Evolutionary conservation across 257 asterid species (phyloP).

Genomic region (Phtheirospermum japonicum): DNA sequence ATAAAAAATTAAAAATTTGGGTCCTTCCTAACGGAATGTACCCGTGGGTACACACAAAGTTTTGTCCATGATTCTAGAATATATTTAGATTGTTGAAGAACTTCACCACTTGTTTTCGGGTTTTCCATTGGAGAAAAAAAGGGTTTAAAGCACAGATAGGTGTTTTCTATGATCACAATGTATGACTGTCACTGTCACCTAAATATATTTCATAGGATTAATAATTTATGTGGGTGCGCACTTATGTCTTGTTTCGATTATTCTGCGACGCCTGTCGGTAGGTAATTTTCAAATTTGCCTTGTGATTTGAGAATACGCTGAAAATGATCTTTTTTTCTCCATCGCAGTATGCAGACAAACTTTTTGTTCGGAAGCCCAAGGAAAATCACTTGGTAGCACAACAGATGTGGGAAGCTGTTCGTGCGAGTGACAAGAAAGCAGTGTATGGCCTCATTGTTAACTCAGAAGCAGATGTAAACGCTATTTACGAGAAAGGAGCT

Average conservation of each 20-base stretch:
- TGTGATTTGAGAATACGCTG: constrained; percentile 19
- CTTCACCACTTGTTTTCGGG: not conserved
- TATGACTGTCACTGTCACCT: not conserved
- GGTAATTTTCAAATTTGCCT: not conserved
- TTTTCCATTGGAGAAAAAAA: too few relatives aligned
- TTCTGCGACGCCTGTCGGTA: not conserved
- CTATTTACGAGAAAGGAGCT: constrained; percentile 44
- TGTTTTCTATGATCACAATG: not conserved
- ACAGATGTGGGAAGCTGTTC: constrained; percentile 89
- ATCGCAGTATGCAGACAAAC: constrained; percentile 87
- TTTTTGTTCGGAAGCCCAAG: constrained; percentile 67
- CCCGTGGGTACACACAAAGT: too few relatives aligned
- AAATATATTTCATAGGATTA: not conserved
- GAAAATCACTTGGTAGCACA: constrained; percentile 58
- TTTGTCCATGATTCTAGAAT: not conserved
- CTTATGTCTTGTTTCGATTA: not conserved
- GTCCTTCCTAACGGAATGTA: too few relatives aligned
- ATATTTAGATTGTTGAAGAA: not conserved
- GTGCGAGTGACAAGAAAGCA: constrained; percentile 74
- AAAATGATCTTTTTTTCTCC: constrained; percentile 20
- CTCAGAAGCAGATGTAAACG: constrained; percentile 72
- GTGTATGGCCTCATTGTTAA: constrained; percentile 73
- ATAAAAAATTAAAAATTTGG: too few relatives aligned
- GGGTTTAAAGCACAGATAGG: not conserved
- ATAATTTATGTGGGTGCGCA: not conserved